Percentiles rank a stretch among this genome's conserved stretches.
phyloP scores from a whole-genome alignment of 2,329 filamentous ascomycete species.

The Penicillium sp. region DNA sequence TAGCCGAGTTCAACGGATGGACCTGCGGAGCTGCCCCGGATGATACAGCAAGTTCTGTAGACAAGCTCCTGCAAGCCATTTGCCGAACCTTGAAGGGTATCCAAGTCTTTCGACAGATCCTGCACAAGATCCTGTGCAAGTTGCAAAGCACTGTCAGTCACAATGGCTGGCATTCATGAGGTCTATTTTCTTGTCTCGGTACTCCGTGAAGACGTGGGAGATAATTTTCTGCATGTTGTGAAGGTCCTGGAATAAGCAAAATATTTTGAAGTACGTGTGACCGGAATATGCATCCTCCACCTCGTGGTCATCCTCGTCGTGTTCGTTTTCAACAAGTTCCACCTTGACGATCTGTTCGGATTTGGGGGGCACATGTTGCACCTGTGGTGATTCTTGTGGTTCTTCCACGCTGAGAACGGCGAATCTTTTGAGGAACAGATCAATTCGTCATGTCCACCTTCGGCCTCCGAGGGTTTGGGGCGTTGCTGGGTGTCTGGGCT shows the following conservation, averaged over 20 bases:
- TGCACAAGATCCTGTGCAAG: constrained; percentile 28
- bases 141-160: constrained; percentile 37
- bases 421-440: constrained; percentile 30
- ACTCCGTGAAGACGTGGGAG: constrained; percentile 36
- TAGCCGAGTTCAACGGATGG: constrained; percentile 30
- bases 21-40: constrained; percentile 12
- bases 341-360: constrained; percentile 3
- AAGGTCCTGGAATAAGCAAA: constrained; percentile 38
- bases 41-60: not conserved
- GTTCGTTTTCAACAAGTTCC: no score
- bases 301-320: no score
- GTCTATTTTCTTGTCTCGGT: constrained; percentile 32
- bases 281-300: constrained; percentile 14
- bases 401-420: constrained; percentile 34
- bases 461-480: no score
- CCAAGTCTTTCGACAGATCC: constrained; percentile 23
- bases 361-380: constrained; percentile 11
- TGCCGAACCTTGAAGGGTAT: no score
- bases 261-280: constrained; percentile 27
- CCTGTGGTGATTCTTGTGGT: constrained; percentile 18
- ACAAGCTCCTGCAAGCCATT: no score
- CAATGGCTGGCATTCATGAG: constrained; percentile 37
- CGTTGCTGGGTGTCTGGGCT: no score
- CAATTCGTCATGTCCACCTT: constrained; percentile 12
- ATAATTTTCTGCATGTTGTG: constrained; percentile 33